phyloP scores from a whole-genome alignment of 2,329 filamentous ascomycete species.

The Knoxdaviesia capensis region DNA sequence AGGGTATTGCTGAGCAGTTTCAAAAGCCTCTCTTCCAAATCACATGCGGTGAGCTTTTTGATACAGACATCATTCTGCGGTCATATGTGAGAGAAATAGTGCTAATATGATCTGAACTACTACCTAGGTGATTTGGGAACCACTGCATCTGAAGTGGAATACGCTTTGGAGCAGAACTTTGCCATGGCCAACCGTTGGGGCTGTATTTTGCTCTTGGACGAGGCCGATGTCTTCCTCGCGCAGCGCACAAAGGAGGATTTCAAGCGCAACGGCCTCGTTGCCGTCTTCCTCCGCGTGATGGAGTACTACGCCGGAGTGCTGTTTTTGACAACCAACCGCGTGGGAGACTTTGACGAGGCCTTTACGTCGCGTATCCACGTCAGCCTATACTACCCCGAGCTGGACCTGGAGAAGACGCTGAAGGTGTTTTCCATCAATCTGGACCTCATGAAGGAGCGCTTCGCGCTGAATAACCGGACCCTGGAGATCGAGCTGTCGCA shows the following conservation, averaged over 20 bases:
- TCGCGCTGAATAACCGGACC: conserved; percentile 3
- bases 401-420: conserved; percentile 7
- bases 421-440: conserved; percentile 13
- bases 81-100: not conserved
- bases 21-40: conserved; percentile 10
- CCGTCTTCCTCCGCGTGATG: conserved; percentile 18
- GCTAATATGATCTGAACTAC: not conserved
- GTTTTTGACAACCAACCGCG: conserved; percentile 24
- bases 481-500: conserved; percentile 8
- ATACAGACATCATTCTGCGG: not conserved
- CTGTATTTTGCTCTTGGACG: conserved; percentile 11
- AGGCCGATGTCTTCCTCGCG: conserved; percentile 11
- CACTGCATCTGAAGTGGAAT: conserved; percentile 7
- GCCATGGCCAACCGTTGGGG: conserved; percentile 9
- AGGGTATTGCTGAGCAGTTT: conserved; percentile 7
- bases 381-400: conserved; percentile 13
- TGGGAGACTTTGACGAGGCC: conserved; percentile 23
- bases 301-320: conserved; percentile 22
- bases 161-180: conserved; percentile 7
- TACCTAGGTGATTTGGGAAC: conserved; percentile 8
- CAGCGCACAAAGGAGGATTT: conserved; percentile 8
- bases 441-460: conserved; percentile 6
- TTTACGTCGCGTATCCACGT: conserved; percentile 20
- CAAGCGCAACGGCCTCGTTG: conserved; percentile 9
- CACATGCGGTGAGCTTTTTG: conserved; percentile 7